These are phyloP conservation scores for Pyrenochaeta sp. DNA, from an alignment of 2,329 filamentous ascomycete genomes.

Conservation along the genomic window DNA sequence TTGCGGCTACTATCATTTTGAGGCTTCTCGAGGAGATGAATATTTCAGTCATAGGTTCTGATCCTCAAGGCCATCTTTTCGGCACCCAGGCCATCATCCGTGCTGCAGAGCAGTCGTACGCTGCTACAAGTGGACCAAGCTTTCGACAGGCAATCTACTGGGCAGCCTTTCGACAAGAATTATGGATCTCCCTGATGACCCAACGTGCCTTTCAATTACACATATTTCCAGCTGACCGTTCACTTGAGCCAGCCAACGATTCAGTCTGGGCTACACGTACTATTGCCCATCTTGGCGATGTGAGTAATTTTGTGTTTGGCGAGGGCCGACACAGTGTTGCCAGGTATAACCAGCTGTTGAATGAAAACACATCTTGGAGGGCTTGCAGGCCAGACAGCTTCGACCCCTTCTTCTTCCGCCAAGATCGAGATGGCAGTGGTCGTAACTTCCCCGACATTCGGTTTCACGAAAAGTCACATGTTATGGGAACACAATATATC, in stretches of 20 bases:
- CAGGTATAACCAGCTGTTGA: constrained; percentile 40
- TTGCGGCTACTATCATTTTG: constrained; percentile 52
- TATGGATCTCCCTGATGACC: constrained; percentile 48
- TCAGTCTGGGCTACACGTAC: constrained; percentile 53
- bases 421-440: constrained; percentile 43
- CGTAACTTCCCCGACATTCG: constrained; percentile 45
- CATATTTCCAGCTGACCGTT: constrained; percentile 49
- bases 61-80: constrained; percentile 49
- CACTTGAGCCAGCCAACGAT: constrained; percentile 49
- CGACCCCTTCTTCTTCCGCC: constrained; percentile 43
- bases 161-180: constrained; percentile 48
- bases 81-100: constrained; percentile 49
- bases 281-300: constrained; percentile 49
- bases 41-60: constrained; percentile 45
- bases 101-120: constrained; percentile 43
- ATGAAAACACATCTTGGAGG: constrained; percentile 45
- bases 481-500: constrained; percentile 45
- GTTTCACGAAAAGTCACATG: constrained; percentile 45
- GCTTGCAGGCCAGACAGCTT: constrained; percentile 41
- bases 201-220: constrained; percentile 46
- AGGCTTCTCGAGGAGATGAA: constrained; percentile 53
- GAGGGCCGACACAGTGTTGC: constrained; percentile 41
- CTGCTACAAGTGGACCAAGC: constrained; percentile 37
- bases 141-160: constrained; percentile 48
- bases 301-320: constrained; percentile 46